These are phyloP conservation scores for Pythium volutum DNA, from an alignment of 352 stramenopile genomes.

Conservation along the genomic window DNA sequence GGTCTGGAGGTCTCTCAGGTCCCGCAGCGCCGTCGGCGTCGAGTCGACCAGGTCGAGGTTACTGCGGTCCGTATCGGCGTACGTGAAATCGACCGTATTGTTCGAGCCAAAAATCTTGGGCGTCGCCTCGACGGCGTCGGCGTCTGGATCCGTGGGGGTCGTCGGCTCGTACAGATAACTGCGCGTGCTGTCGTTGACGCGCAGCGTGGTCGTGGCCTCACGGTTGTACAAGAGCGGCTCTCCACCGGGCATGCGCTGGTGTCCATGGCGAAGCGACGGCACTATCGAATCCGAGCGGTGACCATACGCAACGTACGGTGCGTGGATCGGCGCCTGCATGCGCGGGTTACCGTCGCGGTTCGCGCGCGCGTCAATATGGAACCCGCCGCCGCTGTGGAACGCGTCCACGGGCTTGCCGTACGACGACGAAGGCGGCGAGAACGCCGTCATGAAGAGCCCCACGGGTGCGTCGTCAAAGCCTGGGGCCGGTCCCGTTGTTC, in stretches of 20 bases:
- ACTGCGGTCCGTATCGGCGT: slow-evolving; percentile 26
- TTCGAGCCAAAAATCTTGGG: slow-evolving; percentile 30
- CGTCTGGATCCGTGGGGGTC: background rate
- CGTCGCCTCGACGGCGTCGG: background rate
- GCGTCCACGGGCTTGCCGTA: slow-evolving; percentile 4
- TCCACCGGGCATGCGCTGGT: slow-evolving; percentile 1
- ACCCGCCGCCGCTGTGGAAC: background rate
- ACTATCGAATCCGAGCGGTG: background rate
- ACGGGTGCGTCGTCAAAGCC: background rate
- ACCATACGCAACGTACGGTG: slow-evolving; percentile 6
- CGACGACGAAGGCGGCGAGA: slow-evolving; percentile 9
- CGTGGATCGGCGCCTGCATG: slow-evolving; percentile 6
- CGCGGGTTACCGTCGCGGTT: slow-evolving; percentile 4
- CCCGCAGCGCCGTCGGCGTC: background rate
- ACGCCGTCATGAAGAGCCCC: slow-evolving; percentile 11
- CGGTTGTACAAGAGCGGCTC: slow-evolving; percentile 31
- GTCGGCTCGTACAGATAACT: slow-evolving; percentile 28
- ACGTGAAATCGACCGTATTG: slow-evolving; percentile 40
- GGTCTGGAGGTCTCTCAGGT: slow-evolving; percentile 4
- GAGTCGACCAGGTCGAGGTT: slow-evolving; percentile 21
- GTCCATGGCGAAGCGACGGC: background rate
- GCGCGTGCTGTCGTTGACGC: slow-evolving; percentile 21
- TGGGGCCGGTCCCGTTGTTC: background rate
- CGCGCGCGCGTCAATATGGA: slow-evolving; percentile 7
- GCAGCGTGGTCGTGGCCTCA: slow-evolving; percentile 21